These are phyloP conservation scores for Pythium guiyangense DNA, from an alignment of 352 stramenopile species.

Conservation along the genomic window DNA sequence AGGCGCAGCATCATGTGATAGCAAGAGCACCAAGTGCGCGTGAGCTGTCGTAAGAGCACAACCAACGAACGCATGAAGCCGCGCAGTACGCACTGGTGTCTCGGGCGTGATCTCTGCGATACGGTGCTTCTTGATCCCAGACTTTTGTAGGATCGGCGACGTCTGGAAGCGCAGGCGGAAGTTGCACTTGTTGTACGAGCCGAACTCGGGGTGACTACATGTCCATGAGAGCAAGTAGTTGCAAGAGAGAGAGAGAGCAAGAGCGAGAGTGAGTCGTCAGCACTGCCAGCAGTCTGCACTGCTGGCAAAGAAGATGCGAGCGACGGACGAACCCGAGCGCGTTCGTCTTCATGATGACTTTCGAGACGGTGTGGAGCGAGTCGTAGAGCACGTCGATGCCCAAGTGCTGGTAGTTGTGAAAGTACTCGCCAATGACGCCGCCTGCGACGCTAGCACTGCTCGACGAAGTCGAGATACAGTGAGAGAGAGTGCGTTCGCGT, in stretches of 20 bases:
- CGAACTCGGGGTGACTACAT: slow-evolving; percentile 72
- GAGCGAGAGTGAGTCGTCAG: no score
- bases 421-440: slow-evolving; percentile 64
- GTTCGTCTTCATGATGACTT: slow-evolving; percentile 82
- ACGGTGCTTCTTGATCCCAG: slow-evolving; percentile 35
- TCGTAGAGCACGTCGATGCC: slow-evolving; percentile 78
- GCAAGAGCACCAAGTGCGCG: not conserved
- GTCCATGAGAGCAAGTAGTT: not conserved
- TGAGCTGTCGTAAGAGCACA: not conserved
- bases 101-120: slow-evolving; percentile 57
- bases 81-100: slow-evolving; percentile 36
- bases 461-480: not conserved
- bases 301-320: not conserved
- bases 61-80: no score
- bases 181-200: slow-evolving; percentile 84
- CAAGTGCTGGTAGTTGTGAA: slow-evolving; percentile 84
- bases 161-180: slow-evolving; percentile 62
- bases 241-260: not conserved
- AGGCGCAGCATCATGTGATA: not conserved
- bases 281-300: not conserved
- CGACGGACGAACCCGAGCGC: slow-evolving; percentile 42
- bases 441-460: slow-evolving; percentile 42
- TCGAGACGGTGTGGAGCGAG: slow-evolving; percentile 58
- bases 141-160: slow-evolving; percentile 33
- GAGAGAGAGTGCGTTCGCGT: not conserved